Percentiles rank a stretch among this genome's conserved stretches.
phyloP scores from a whole-genome alignment of 1,139 yeast genomes.

The Suhomyces panamericanus region DNA sequence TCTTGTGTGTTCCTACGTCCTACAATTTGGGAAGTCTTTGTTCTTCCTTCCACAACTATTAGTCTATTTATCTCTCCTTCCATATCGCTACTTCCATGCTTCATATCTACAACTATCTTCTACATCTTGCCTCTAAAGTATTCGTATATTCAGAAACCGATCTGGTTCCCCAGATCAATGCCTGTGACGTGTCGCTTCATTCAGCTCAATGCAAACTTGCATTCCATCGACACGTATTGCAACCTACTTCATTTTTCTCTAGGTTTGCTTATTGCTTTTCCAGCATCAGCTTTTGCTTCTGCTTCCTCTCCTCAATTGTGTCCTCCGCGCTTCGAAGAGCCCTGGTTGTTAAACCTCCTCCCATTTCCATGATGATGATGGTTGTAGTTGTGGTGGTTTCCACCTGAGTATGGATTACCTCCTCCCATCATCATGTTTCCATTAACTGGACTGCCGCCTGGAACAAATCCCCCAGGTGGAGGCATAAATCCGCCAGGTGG shows the following conservation, averaged over 20 bases:
- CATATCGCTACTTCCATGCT: too few species aligned
- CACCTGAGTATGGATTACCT: constrained; percentile 14
- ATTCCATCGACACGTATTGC: background rate
- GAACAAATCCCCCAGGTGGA: constrained; percentile 32
- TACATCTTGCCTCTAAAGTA: background rate
- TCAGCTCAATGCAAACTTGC: too few species aligned
- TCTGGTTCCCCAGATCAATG: background rate
- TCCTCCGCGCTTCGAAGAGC: constrained; percentile 15
- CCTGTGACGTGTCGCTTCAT: background rate
- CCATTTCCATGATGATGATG: constrained; percentile 15
- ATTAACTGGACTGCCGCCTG: constrained; percentile 34
- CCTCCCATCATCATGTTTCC: constrained; percentile 27
- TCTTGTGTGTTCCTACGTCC: too few species aligned
- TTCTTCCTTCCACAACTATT: too few species aligned
- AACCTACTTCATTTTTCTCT: background rate
- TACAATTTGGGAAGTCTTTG: too few species aligned
- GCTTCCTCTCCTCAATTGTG: constrained; percentile 7
- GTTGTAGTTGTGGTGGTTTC: constrained; percentile 13
- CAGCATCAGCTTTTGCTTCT: background rate
- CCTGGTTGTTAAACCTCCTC: constrained; percentile 13
- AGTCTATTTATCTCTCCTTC: too few species aligned
- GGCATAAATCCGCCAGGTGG: constrained; percentile 43
- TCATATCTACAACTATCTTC: background rate
- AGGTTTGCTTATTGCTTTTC: background rate
- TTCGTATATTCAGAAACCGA: background rate